These are phyloP conservation scores for Geotrichum candidum DNA, from an alignment of 1,139 yeast genomes.

Conservation along the genomic window DNA sequence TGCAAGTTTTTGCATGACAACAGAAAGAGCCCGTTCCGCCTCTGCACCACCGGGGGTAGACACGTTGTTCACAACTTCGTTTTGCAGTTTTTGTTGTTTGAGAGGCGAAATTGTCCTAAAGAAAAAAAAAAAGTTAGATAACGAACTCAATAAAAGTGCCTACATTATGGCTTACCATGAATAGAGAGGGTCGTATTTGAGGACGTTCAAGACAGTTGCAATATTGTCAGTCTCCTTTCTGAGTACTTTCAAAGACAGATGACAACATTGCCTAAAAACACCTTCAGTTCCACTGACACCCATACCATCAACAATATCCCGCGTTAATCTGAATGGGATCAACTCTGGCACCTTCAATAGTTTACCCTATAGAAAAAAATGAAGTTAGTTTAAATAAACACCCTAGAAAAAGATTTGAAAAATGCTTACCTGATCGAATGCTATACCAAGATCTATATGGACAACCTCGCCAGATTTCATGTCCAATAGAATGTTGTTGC, in stretches of 20 bases:
- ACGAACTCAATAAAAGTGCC: not conserved
- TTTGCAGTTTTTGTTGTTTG: constrained; percentile 48
- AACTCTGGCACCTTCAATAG: constrained; percentile 81
- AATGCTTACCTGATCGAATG: constrained; percentile 55
- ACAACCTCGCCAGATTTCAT: constrained; percentile 78
- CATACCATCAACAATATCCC: constrained; percentile 89
- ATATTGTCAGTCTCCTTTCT: constrained; percentile 64
- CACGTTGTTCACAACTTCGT: constrained; percentile 18
- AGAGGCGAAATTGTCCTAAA: constrained; percentile 32
- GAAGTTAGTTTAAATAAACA: not conserved
- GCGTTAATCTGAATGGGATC: constrained; percentile 85
- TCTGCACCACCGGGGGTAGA: constrained; percentile 51
- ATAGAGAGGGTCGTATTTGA: constrained; percentile 88
- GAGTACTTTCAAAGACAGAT: constrained; percentile 63
- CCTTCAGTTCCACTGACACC: constrained; percentile 83
- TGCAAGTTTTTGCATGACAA: constrained; percentile 69
- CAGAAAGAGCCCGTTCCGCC: constrained; percentile 70
- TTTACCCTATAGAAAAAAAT: constrained; percentile 48
- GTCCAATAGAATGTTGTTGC: constrained; percentile 85
- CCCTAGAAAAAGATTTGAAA: not conserved
- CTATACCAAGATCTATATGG: constrained; percentile 93
- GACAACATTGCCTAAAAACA: constrained; percentile 63
- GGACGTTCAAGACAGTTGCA: constrained; percentile 73
- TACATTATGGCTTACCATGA: constrained; percentile 61
- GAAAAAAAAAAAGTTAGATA: not conserved